These are phyloP conservation scores for Ceratocystis huliohia DNA, from an alignment of 2,329 filamentous ascomycete genomes.

Conservation along the genomic window DNA sequence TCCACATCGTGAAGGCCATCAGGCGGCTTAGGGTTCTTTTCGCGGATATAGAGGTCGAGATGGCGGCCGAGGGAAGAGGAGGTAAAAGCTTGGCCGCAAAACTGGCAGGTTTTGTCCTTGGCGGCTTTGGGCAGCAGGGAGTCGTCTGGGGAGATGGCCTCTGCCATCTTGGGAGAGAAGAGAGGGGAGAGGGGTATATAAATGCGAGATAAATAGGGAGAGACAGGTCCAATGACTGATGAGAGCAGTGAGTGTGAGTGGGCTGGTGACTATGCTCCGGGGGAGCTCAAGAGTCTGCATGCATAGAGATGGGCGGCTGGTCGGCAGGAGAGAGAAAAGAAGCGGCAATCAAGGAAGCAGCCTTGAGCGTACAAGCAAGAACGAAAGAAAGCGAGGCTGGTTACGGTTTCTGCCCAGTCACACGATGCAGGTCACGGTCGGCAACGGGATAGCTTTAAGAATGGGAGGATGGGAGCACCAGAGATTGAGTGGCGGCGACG, in stretches of 20 bases:
- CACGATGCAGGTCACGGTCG: not conserved
- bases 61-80: conserved; percentile 88
- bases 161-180: conserved; percentile 27
- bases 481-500: not conserved
- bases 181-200: conserved; percentile 10
- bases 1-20: conserved; percentile 87
- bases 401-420: not conserved
- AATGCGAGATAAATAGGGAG: not conserved
- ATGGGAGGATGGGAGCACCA: not conserved
- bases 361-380: too few relatives aligned
- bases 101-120: conserved; percentile 83
- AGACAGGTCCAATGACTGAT: not conserved
- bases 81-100: conserved; percentile 80
- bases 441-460: not conserved
- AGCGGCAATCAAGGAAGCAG: too few relatives aligned
- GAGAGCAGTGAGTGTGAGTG: not conserved
- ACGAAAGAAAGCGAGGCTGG: not conserved
- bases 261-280: conserved; percentile 13
- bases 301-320: conserved; percentile 17
- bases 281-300: conserved; percentile 18
- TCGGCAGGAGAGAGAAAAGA: conserved; percentile 20
- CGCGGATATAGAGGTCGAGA: conserved; percentile 85
- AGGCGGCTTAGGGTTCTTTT: conserved; percentile 75
- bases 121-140: conserved; percentile 31
- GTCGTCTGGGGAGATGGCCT: conserved; percentile 26